A percentile compares a stretch with the other conserved stretches of the same genome.
Conservation (phyloP, 1,139 yeast species). For the Taphrina deformans region DNA sequence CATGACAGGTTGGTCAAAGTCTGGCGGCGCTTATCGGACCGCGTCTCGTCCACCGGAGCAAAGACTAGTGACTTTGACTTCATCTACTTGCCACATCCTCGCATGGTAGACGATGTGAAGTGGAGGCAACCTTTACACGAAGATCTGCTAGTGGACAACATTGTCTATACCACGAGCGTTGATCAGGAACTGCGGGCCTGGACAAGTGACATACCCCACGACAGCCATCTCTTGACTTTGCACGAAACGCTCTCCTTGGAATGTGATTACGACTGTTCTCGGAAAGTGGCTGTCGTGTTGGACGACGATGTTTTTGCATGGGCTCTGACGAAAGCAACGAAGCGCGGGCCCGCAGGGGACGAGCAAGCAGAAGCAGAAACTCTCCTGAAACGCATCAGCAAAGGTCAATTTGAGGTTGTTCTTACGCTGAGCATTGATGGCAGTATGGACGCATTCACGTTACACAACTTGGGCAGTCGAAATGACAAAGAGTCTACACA, state of each 20-base stretch:
- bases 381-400: constrained; percentile 42
- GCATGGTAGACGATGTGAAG: constrained; percentile 56
- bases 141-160: constrained; percentile 44
- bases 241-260: constrained; percentile 39
- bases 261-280: constrained; percentile 33
- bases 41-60: constrained; percentile 63
- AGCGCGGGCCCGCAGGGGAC: constrained; percentile 14
- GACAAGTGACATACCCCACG: constrained; percentile 60
- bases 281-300: constrained; percentile 50
- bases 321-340: constrained; percentile 30
- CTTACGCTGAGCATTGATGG: constrained; percentile 55
- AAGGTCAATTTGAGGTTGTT: constrained; percentile 56
- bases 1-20: constrained; percentile 70
- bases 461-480: constrained; percentile 53
- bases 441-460: constrained; percentile 51
- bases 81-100: constrained; percentile 64
- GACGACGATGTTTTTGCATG: constrained; percentile 45
- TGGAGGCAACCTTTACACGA: constrained; percentile 52
- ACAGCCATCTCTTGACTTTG: constrained; percentile 39
- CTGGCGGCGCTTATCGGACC: constrained; percentile 54
- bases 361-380: constrained; percentile 37
- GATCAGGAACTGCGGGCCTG: constrained; percentile 65
- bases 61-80: constrained; percentile 70
- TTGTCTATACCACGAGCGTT: constrained; percentile 61
- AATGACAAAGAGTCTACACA: constrained; percentile 36